Conservation (phyloP, 768 basidiomycete genomes). For the Tricholoma sp. region DNA sequence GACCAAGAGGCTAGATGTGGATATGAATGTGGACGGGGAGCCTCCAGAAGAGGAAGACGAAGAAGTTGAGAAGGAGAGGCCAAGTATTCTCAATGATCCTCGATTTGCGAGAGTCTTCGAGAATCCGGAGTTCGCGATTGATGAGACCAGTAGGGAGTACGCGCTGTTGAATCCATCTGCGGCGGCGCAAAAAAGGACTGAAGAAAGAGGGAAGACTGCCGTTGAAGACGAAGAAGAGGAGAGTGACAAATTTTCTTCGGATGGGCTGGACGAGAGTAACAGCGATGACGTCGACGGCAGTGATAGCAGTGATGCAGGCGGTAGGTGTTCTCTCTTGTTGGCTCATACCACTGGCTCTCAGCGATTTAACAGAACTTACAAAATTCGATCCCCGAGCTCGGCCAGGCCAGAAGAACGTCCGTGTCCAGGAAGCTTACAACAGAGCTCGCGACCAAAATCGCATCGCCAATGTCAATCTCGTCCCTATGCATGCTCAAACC, state of each 20-base stretch:
- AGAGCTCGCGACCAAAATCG: conserved; percentile 39
- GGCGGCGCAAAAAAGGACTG: conserved; percentile 45
- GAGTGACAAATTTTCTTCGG: conserved; percentile 64
- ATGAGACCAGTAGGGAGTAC: conserved; percentile 83
- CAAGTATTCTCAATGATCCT: conserved; percentile 71
- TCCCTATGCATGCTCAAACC: conserved; percentile 53
- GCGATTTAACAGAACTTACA: conserved; percentile 36
- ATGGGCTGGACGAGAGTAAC: conserved; percentile 49
- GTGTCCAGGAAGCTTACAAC: conserved; percentile 39
- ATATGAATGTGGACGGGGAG: conserved; percentile 30
- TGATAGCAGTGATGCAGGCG: conserved; percentile 55
- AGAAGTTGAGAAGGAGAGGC: conserved; percentile 30
- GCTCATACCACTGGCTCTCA: conserved; percentile 1
- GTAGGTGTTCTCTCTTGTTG: conserved; percentile 25
- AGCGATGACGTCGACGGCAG: conserved; percentile 36
- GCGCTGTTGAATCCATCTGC: conserved; percentile 91
- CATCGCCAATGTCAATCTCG: conserved; percentile 53
- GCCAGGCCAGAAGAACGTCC: conserved; percentile 44
- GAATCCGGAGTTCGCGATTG: conserved; percentile 88
- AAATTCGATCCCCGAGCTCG: conserved; percentile 46
- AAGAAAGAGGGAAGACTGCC: conserved; percentile 57
- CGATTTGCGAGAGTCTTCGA: conserved; percentile 90
- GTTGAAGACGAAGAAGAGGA: conserved; percentile 90
- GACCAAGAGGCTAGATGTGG: conserved; percentile 32
- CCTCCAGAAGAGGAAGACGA: conserved; percentile 21